Base-by-base conservation (phyloP, 768 basidiomycete species). In the Xerocomellus dryophilus region DNA sequence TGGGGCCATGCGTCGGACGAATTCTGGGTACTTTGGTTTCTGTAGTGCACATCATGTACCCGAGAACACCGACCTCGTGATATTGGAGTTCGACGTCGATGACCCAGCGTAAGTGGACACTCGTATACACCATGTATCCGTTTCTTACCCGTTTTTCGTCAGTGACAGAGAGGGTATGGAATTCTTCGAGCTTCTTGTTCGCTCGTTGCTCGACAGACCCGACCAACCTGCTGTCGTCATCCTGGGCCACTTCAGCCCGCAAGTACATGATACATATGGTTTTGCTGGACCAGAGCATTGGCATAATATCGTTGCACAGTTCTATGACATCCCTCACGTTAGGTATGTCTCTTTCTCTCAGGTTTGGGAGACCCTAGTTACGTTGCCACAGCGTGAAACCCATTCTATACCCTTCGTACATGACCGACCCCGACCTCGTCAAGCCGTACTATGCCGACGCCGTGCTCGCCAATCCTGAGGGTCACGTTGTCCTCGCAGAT, bases 291-390 rank as follows among this genome's bases (percentile, higher is more conserved):
- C 95, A 2, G 95, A 97, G 66, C 83, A 92, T 62, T 85, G 84
- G 78, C 96, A 99, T 70, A 86, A 80, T 59, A 73, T 88, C 52
- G 94, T 98, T 1, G 91, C 97, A 2, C 93, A 95, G 66, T 98
- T 93, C 75, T 99, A 99, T 75, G 97, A 99, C 67, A 83, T 98
- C 25, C 95, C 96, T 0, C 92, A 98, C 68, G 76, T 99, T 63
- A 84, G 81, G 84, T 83, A 43, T 39, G 74, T 23, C 14, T 9
- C 5, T 23, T 42, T 36, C 14, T 25, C 29, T 29, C 35, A 1
- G 48, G 21, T 31, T 23, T 44, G n/a, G 36, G 21, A 42, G 11
- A 15, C 20, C 4, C 11, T 43, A 7, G n/a, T 61, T 7, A 56
- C 18, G 4, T 50, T 47, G 11, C 14, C 47, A 40, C 61, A 90